phyloP scores from a whole-genome alignment of 768 basidiomycete genomes.

The Suillus brevipes region DNA sequence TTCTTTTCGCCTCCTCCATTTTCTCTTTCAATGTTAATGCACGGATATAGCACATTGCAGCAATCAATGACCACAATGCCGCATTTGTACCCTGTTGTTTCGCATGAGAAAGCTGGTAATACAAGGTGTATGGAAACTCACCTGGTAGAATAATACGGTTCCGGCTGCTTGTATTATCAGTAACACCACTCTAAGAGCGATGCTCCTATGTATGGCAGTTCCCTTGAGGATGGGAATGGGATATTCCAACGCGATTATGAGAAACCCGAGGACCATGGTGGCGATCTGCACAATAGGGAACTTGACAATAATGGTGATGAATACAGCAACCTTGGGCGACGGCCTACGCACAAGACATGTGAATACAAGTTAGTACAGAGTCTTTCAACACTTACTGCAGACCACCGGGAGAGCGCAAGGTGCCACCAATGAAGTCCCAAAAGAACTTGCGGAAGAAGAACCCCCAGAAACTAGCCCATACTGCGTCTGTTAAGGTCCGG shows the following conservation, averaged over 20 bases:
- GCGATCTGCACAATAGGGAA: conserved; percentile 72
- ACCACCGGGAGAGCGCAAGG: conserved; percentile 75
- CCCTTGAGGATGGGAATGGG: conserved; percentile 62
- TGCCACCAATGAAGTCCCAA: conserved; percentile 91
- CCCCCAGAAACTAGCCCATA: conserved; percentile 83
- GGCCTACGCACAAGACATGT: conserved; percentile 43
- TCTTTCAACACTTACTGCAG: conserved; percentile 56
- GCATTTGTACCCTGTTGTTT: conserved; percentile 73
- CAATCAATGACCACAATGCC: conserved; percentile 77
- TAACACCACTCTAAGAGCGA: conserved; percentile 60
- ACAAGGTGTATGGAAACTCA: conserved; percentile 28
- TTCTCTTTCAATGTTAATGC: conserved; percentile 68
- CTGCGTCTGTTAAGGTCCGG: conserved; percentile 51
- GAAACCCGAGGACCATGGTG: conserved; percentile 58
- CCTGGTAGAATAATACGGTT: conserved; percentile 76
- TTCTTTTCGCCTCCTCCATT: conserved; percentile 64
- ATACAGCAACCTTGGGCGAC: conserved; percentile 55
- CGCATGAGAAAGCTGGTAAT: background rate
- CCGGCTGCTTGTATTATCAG: conserved; percentile 65
- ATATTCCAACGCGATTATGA: conserved; percentile 68
- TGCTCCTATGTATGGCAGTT: conserved; percentile 62
- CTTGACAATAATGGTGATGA: conserved; percentile 76
- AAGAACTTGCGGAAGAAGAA: conserved; percentile 91
- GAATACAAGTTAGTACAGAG: conserved; percentile 1
- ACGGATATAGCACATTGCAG: conserved; percentile 63